Conservation (phyloP, 345 rosid genomes). For the Ceriops zippeliana region DNA sequence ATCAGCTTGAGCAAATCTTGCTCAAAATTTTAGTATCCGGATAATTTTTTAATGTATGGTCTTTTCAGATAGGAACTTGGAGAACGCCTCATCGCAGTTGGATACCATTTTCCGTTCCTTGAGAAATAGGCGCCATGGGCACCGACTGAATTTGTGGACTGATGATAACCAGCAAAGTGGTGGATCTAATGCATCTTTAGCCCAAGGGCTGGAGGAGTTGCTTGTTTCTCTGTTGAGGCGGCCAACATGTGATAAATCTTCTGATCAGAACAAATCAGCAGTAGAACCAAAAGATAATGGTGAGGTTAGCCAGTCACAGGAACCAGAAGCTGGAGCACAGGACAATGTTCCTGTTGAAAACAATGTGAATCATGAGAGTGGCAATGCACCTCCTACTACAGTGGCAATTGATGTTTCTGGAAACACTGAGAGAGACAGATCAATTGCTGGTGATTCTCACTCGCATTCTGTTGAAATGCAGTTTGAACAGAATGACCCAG, state of each 20-base stretch:
- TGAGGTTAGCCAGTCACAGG: constrained; percentile 42
- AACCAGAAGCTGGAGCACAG: constrained; percentile 37
- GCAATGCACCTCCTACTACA: constrained; percentile 32
- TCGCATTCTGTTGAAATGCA: constrained; percentile 84
- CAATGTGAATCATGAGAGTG: constrained; percentile 41
- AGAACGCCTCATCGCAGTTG: constrained; percentile 47
- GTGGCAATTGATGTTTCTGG: constrained; percentile 41
- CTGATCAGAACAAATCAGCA: constrained; percentile 45
- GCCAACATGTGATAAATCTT: constrained; percentile 56
- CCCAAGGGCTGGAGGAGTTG: constrained; percentile 89
- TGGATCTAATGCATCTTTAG: constrained; percentile 75
- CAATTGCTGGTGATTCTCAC: constrained; percentile 42
- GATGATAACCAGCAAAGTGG: constrained; percentile 76
- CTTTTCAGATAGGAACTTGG: constrained; percentile 52
- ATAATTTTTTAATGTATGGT: constrained; percentile 25
- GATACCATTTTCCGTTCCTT: constrained; percentile 83
- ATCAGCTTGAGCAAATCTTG: no score
- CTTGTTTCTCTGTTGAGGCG: constrained; percentile 84
- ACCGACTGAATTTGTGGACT: constrained; percentile 85
- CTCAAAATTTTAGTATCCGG: background rate
- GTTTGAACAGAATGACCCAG: constrained; percentile 77
- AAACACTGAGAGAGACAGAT: constrained; percentile 40
- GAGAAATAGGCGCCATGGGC: constrained; percentile 82
- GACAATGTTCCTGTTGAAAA: constrained; percentile 50
- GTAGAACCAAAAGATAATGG: constrained; percentile 49